Evolutionary conservation across 805 yeast genomes (phyloP), one percentile per base, ranked within the genome.

Genomic region (Pichia thaimueangensis): DNA sequence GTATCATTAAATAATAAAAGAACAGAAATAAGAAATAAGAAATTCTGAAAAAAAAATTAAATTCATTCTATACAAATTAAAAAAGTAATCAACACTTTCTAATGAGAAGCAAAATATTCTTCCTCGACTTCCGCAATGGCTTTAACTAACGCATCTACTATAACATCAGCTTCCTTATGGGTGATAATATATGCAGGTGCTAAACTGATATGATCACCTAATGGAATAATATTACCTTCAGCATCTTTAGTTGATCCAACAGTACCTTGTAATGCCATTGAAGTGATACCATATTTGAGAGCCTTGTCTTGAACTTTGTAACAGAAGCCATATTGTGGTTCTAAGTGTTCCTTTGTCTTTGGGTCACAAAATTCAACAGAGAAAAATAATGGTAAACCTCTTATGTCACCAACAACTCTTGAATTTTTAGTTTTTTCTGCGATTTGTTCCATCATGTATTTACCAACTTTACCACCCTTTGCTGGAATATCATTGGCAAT

Each of bases 341-440:
- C 56, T 51, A 73, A 71, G 34, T 70, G 65, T 49, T 71, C 74
- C 49, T 71, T 73, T 8, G 78, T 70, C 12, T 37, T 53, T 39
- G 65, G 67, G 53, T 73, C 61, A 51, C 73, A 66, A 43, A 74
- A 60, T 55, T 75, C 80, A 42, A 74, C 47, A 1, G 74, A 68
- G 73, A 79, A 71, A 61, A 76, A 76, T 9, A 74, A 71, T 45
- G 80, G 80, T 44, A 67, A 51, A 32, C 81, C 81, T 61, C 80
- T 67, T 23, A 74, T 68, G 42, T 73, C 73, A 46, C 79, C 80
- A 35, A 69, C 69, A 63, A 59, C 47, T 42, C 60, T 56, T 34
- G 59, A 49, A 11, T 50, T 54, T 22, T 52, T 46, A 12, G 70
- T 52, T 43, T 60, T 54, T 20, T 54, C 52, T 10, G 45, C 49